Conservation (phyloP, 768 basidiomycete genomes). For the Guyanaporus albipodus region DNA sequence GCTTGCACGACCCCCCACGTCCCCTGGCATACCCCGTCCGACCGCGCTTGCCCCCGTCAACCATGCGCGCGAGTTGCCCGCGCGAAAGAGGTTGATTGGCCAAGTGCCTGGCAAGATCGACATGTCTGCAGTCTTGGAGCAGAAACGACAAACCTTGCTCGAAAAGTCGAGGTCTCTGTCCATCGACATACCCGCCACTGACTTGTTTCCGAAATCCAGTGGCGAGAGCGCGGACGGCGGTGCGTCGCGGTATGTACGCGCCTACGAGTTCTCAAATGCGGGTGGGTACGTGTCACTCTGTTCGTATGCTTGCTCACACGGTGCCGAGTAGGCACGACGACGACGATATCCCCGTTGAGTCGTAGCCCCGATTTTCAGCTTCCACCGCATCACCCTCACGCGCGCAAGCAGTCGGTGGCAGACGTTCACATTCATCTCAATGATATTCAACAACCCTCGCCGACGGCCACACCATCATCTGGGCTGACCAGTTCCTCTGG, state of each 20-base stretch:
- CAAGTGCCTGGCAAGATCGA: conserved; percentile 34
- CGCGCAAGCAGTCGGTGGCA: conserved; percentile 66
- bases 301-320: conserved; percentile 5
- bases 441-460: conserved; percentile 24
- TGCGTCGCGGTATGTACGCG: conserved; percentile 27
- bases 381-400: conserved; percentile 66
- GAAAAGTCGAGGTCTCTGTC: conserved; percentile 58
- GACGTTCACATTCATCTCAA: conserved; percentile 44
- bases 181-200: conserved; percentile 53
- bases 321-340: not conserved
- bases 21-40: conserved; percentile 58
- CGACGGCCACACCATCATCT: conserved; percentile 9
- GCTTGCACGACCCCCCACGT: conserved; percentile 76
- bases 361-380: conserved; percentile 51
- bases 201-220: conserved; percentile 35
- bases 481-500: conserved; percentile 37
- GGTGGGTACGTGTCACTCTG: conserved; percentile 8
- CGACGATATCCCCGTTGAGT: conserved; percentile 32
- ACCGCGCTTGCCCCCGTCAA: conserved; percentile 23
- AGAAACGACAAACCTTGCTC: conserved; percentile 49
- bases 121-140: conserved; percentile 48
- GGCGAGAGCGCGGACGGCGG: conserved; percentile 1
- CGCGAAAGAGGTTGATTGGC: conserved; percentile 57
- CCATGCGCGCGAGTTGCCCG: conserved; percentile 31
- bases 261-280: conserved; percentile 28